Evolutionary conservation across 2,329 filamentous ascomycete species (phyloP), one percentile per base, ranked within the genome.

Genomic region (Plenodomus biglobosus): DNA sequence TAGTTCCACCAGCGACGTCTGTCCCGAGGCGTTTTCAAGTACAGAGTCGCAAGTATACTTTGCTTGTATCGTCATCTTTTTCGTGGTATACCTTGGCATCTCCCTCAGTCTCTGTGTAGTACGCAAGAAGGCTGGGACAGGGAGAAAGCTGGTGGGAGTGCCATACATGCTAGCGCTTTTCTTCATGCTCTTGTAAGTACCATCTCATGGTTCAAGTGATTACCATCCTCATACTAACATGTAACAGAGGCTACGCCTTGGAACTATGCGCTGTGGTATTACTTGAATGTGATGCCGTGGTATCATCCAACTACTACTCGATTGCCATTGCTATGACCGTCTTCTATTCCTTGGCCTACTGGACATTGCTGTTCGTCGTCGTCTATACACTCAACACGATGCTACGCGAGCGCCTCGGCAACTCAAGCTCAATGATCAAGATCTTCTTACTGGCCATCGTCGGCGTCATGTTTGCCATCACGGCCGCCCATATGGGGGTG

Each of bases 381-480:
- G 40, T 66, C 22, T 66, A 51, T 41, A 42, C 39, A 8, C 45
- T 70, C 41, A 69, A 69, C 55, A 50, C 20, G 10, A 42, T 59
- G 47, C 58, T 71, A 1, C 56, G 55, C 32, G 30, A 57, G 35
- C 57, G 51, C 27, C 50, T 64, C 15, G 52, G 53, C 16, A 49
- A 55, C 37, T 40, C 32, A 3, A 38, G 47, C 2, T 40, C 18
- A 4, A 19, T 47, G 4, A 53, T 59, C 36, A 64, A 58, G 11
- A 32, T 53, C 8, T 17, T 59, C 6, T 48, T 40, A 8, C 30
- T 56, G 3, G 42, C 42, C 17, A 40, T 62, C 10, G 18, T 63
- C 7, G 53, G 52, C 11, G 7, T 69, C 24, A 56, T 70, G 46
- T 57, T 56, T 8, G 18, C 42, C 10, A 39, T 69, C 7, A 59